Base-by-base conservation (phyloP, 2,329 filamentous ascomycete genomes). In the Grosmannia penicillata region DNA sequence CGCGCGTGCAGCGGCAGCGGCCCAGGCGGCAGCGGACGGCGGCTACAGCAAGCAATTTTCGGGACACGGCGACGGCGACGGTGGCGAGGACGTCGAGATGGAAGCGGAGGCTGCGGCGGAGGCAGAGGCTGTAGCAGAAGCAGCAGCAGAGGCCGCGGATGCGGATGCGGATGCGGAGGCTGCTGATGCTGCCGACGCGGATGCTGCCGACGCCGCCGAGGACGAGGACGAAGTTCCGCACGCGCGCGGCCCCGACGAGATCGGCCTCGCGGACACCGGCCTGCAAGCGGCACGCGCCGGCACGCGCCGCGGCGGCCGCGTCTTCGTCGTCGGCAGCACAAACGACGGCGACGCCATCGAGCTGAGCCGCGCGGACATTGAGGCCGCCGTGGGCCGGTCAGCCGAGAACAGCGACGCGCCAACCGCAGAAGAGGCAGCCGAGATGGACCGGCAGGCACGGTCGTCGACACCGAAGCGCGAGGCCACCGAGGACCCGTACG, bases 191-290 rank as follows among this genome's bases (percentile, higher is more conserved):
- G 8, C 30, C 19, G 48, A 43, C 15, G 46, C 41, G 23, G 35
- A 26, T 3, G 25, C n/a, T 7, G 17, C 3, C 7, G 33, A 26
- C 11, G 29, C 14, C n/a, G 32, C 7, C 3, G 56, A 56, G 37
- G 45, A 56, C 35, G 45, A 66, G 7, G 68, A 72, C 8, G 78
- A 83, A 42, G 67, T 75, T 37, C 83, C 86, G 6, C 85, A 93
- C 57, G 85, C 82, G 1, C 71, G 85, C 29, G 89, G 89, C 0
- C 91, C 91, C 0, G 75, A 84, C 23, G 70, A 84, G 48, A 81
- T 96, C 36, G 89, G 87, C 5, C 75, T 86, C 42, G 77, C 83
- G 48, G 91, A 98, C 53, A 81, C 84, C 47, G 91, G 91, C 0
- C 77, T 82, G 9, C 87, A 83, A 57, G 60, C 46, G 11, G 28